Evolutionary conservation across 1,139 yeast genomes (phyloP).

Genomic region (Kodamaea sp.): DNA sequence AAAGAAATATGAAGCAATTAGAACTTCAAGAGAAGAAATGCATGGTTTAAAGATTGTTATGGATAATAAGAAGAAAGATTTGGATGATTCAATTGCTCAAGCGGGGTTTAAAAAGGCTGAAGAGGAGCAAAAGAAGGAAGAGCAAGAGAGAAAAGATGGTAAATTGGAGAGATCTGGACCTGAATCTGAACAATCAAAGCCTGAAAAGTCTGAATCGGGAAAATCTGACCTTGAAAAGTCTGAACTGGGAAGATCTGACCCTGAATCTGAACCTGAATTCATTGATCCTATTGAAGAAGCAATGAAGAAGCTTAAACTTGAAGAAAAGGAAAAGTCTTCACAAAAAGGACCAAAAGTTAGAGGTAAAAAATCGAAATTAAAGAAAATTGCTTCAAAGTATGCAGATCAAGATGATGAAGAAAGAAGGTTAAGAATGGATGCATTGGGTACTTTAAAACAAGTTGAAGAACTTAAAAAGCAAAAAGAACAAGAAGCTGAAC

Average conservation of each 20-base stretch:
- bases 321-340: conserved; percentile 8
- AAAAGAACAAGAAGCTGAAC: conserved; percentile 20
- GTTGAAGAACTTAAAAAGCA: conserved; percentile 39
- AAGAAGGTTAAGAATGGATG: conserved; percentile 65
- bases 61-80: conserved; percentile 31
- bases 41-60: conserved; percentile 42
- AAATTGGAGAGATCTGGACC: too few relatives aligned
- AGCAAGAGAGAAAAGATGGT: conserved; percentile 9
- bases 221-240: background rate
- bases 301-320: conserved; percentile 10
- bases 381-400: conserved; percentile 79
- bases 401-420: conserved; percentile 94
- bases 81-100: conserved; percentile 13
- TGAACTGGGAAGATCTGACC: background rate
- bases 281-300: conserved; percentile 14
- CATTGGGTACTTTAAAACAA: conserved; percentile 78
- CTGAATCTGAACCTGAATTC: conserved; percentile 8
- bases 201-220: conserved; percentile 4
- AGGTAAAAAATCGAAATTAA: conserved; percentile 80
- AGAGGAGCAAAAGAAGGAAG: conserved; percentile 12
- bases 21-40: conserved; percentile 41
- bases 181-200: conserved; percentile 8
- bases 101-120: conserved; percentile 9
- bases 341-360: conserved; percentile 47
- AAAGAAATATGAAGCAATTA: conserved; percentile 33